phyloP scores from a whole-genome alignment of 768 basidiomycete genomes.

The Kwoniella sp. region DNA sequence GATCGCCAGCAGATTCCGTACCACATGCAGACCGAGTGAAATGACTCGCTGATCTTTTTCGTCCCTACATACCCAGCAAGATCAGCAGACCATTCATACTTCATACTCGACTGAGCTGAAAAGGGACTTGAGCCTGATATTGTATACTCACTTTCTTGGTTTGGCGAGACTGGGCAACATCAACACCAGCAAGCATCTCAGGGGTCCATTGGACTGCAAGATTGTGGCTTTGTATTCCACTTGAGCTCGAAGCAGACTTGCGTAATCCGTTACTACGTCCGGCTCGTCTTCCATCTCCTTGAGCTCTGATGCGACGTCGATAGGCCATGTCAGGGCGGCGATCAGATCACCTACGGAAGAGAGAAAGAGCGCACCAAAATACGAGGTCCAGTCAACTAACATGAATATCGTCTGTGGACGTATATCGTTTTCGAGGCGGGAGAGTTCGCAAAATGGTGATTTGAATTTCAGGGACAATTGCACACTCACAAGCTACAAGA shows the following conservation, averaged over 20 bases:
- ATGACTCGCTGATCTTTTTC: constrained; percentile 84
- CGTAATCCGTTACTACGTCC: constrained; percentile 84
- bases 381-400: not conserved
- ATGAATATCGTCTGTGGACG: not conserved
- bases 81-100: no score
- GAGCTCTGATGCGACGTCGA: constrained; percentile 90
- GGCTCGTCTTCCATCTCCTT: constrained; percentile 78
- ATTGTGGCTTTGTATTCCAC: constrained; percentile 73
- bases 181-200: constrained; percentile 58
- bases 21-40: constrained; percentile 80
- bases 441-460: no score
- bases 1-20: constrained; percentile 93
- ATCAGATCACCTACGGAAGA: constrained; percentile 82
- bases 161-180: constrained; percentile 78
- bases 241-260: constrained; percentile 76
- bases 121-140: no score
- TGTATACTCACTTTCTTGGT: constrained; percentile 57
- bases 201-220: constrained; percentile 31
- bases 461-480: no score
- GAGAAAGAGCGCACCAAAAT: no score
- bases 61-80: constrained; percentile 62
- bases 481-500: constrained; percentile 51
- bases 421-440: no score
- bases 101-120: no score
- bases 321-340: constrained; percentile 98